Conservation (phyloP, 306 rosid genomes). For the Cicer judaicum region DNA sequence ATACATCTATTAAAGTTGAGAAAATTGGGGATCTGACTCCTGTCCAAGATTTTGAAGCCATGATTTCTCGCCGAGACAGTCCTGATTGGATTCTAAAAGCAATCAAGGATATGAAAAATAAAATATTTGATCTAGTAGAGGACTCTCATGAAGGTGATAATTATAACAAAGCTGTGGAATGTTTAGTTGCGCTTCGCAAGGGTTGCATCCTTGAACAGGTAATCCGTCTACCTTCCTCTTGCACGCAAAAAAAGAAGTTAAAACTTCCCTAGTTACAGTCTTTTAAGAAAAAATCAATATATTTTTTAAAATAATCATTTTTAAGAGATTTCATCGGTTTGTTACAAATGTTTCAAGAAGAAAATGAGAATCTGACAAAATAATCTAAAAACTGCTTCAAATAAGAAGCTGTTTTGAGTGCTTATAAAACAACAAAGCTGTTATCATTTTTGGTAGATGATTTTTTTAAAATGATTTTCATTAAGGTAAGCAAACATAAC, state of each 20-base stretch:
- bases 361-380: too few relatives aligned
- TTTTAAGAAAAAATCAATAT: too few relatives aligned
- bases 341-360: too few relatives aligned
- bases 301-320: too few relatives aligned
- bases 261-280: not conserved
- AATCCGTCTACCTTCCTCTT: constrained; percentile 28
- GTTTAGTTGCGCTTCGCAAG: constrained; percentile 75
- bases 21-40: constrained; percentile 71
- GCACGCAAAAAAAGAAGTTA: not conserved
- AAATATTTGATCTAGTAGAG: constrained; percentile 67
- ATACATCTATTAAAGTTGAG: constrained; percentile 57
- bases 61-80: constrained; percentile 74
- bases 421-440: too few relatives aligned
- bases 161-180: constrained; percentile 66
- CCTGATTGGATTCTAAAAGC: constrained; percentile 80
- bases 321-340: too few relatives aligned
- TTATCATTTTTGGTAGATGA: too few relatives aligned
- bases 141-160: constrained; percentile 74
- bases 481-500: too few relatives aligned
- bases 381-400: too few relatives aligned
- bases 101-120: constrained; percentile 66
- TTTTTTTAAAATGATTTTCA: too few relatives aligned
- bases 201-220: constrained; percentile 90
- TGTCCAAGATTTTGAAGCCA: constrained; percentile 82
- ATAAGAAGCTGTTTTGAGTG: too few relatives aligned